Conservation (phyloP, 148 eudicot species). For the Gaultheria prostrata region DNA sequence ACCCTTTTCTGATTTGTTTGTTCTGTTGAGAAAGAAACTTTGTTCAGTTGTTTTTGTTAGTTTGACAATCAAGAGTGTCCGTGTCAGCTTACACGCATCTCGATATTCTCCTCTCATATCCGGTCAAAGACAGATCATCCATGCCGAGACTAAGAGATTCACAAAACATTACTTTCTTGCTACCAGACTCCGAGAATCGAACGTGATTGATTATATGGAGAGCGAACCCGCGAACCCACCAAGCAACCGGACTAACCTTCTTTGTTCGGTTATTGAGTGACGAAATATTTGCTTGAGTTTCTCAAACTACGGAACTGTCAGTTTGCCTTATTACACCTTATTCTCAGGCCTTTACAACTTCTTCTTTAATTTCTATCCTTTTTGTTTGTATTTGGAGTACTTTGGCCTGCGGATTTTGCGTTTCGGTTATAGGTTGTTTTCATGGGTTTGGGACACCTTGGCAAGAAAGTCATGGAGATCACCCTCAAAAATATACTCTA, state of each 20-base stretch:
- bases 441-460: not conserved
- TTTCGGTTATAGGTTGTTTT: slow-evolving; percentile 15
- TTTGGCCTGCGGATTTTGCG: slow-evolving; percentile 9
- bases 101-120: too few species aligned
- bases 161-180: too few species aligned
- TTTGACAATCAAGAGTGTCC: too few species aligned
- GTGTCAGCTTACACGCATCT: too few species aligned
- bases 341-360: not conserved
- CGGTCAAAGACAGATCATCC: too few species aligned
- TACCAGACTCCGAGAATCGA: too few species aligned
- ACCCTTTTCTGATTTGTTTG: not conserved
- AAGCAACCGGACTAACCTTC: too few species aligned
- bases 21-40: not conserved
- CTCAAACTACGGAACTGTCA: slow-evolving; percentile 11
- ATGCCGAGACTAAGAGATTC: too few species aligned
- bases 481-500: not conserved
- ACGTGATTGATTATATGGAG: too few species aligned
- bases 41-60: not conserved
- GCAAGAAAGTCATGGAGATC: not conserved
- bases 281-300: not conserved
- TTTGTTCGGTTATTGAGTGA: not conserved
- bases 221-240: too few species aligned
- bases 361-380: not conserved
- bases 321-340: not conserved
- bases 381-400: slow-evolving; percentile 7